phyloP scores from a whole-genome alignment of 345 rosid species.

The Isatis tinctoria region DNA sequence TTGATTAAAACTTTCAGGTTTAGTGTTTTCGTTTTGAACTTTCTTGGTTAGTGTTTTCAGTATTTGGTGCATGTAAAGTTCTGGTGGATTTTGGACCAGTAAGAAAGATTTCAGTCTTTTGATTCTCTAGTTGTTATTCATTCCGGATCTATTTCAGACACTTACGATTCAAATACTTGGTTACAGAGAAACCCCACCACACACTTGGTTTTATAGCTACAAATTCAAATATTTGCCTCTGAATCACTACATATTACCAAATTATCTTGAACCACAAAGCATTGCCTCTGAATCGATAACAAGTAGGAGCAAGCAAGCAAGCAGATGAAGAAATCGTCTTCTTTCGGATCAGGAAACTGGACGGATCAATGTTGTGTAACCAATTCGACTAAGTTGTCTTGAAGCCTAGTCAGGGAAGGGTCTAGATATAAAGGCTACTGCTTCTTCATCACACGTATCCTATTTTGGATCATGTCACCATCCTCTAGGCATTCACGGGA shows the following conservation, averaged over 20 bases:
- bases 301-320: slow-evolving; percentile 43
- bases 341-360: slow-evolving; percentile 15
- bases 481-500: slow-evolving; percentile 86
- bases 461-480: slow-evolving; percentile 55
- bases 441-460: slow-evolving; percentile 33
- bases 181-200: slow-evolving; percentile 11
- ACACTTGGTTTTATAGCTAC: not conserved
- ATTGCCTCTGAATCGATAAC: slow-evolving; percentile 86
- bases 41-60: not conserved
- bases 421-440: slow-evolving; percentile 46
- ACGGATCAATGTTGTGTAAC: slow-evolving; percentile 47
- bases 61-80: not conserved
- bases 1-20: not conserved
- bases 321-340: slow-evolving; percentile 31
- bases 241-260: slow-evolving; percentile 47
- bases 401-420: slow-evolving; percentile 74
- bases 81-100: not conserved
- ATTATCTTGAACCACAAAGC: slow-evolving; percentile 93
- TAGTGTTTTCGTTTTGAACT: too few relatives aligned
- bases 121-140: not conserved
- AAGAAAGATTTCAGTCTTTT: not conserved
- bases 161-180: not conserved
- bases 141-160: not conserved
- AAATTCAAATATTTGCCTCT: not conserved
- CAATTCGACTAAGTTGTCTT: slow-evolving; percentile 77